Conservation (phyloP, 2,329 filamentous ascomycete genomes). For the Ciborinia camelliae region DNA sequence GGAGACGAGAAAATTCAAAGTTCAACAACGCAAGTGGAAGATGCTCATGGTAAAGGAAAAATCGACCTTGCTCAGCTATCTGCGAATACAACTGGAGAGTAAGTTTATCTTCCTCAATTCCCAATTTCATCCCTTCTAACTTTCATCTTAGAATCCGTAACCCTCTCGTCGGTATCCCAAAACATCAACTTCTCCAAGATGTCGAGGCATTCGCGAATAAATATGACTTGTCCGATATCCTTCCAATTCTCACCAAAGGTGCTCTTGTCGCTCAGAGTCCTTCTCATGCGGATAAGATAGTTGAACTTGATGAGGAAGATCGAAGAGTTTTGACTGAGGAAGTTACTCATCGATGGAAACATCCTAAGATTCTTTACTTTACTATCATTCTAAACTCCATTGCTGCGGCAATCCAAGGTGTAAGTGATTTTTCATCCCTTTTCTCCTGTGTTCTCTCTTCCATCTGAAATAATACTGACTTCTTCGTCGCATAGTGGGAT, state of each 20-base stretch:
- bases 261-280: constrained; percentile 74
- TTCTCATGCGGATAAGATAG: constrained; percentile 57
- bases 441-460: constrained; percentile 19
- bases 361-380: constrained; percentile 60
- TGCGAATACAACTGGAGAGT: constrained; percentile 16
- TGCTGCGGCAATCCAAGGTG: constrained; percentile 61
- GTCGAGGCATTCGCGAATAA: constrained; percentile 58
- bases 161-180: constrained; percentile 54
- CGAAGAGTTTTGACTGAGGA: constrained; percentile 62
- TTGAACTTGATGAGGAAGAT: constrained; percentile 57
- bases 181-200: constrained; percentile 48
- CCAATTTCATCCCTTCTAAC: neutral
- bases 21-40: neutral
- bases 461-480: neutral
- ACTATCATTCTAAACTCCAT: constrained; percentile 67
- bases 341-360: constrained; percentile 64
- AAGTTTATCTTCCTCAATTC: neutral
- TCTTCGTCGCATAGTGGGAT: constrained; percentile 15
- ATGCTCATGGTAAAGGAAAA: neutral
- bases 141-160: constrained; percentile 48
- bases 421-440: constrained; percentile 34
- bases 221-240: constrained; percentile 56
- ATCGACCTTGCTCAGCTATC: constrained; percentile 12
- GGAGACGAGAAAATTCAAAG: neutral
- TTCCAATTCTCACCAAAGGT: constrained; percentile 60